Conservation (phyloP, 2,329 filamentous ascomycete species). For the Apiospora pterosperma region DNA sequence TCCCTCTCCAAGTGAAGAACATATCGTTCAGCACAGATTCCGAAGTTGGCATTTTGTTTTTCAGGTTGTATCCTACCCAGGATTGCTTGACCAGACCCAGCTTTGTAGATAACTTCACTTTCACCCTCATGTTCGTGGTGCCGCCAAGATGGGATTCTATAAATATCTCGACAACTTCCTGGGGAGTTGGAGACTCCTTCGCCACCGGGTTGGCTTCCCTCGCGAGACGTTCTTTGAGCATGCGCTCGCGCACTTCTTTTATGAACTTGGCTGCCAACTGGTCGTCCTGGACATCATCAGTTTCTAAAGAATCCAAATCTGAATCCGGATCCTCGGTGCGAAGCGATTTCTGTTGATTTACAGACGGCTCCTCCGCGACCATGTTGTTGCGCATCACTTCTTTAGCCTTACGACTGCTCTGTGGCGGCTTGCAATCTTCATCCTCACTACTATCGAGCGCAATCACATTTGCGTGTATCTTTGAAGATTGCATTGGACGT, state of each 20-base stretch:
- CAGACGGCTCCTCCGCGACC: background rate
- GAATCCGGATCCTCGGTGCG: background rate
- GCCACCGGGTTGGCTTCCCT: conserved; percentile 14
- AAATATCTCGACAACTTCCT: conserved; percentile 49
- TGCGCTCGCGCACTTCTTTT: conserved; percentile 35
- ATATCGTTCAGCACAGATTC: conserved; percentile 48
- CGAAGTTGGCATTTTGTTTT: conserved; percentile 34
- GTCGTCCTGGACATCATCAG: conserved; percentile 25
- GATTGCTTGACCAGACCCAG: conserved; percentile 64
- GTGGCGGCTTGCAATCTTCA: conserved; percentile 2
- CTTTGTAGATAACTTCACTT: conserved; percentile 63
- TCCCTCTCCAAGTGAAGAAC: conserved; percentile 76
- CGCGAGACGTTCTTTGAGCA: conserved; percentile 20
- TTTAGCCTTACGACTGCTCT: background rate
- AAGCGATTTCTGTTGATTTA: background rate
- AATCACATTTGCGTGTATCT: conserved; percentile 11
- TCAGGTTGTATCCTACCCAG: conserved; percentile 65
- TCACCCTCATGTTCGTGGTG: conserved; percentile 59
- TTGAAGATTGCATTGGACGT: background rate
- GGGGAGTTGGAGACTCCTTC: background rate
- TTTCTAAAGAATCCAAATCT: background rate
- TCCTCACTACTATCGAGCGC: conserved; percentile 23
- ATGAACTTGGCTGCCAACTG: conserved; percentile 46
- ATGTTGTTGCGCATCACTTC: background rate
- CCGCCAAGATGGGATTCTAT: conserved; percentile 64